These are phyloP conservation scores for Hypoxylon rickii DNA, from an alignment of 495 filamentous ascomycete species.

Conservation along the genomic window DNA sequence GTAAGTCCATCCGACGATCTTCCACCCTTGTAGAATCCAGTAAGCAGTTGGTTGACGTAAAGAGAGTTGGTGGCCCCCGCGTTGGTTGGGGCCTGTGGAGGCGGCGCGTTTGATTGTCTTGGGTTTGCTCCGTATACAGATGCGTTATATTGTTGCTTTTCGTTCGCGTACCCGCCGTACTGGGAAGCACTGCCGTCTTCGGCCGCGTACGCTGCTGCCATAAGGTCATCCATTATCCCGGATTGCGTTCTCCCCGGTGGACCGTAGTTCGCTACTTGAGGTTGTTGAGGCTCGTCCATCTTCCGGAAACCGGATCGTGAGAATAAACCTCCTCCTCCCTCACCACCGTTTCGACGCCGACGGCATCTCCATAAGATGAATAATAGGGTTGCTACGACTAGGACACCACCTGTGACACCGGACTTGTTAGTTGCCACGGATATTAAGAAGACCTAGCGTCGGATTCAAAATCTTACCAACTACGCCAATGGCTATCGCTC, in stretches of 20 bases:
- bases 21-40: slow-evolving; percentile 26
- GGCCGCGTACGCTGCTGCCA: slow-evolving; percentile 40
- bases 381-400: slow-evolving; percentile 17
- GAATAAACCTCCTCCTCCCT: neutral
- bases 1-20: slow-evolving; percentile 8
- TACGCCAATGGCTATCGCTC: slow-evolving; percentile 24
- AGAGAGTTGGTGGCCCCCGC: slow-evolving; percentile 10
- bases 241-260: slow-evolving; percentile 23
- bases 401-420: slow-evolving; percentile 3
- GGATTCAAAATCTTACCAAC: slow-evolving; percentile 19
- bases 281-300: slow-evolving; percentile 5
- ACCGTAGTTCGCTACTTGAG: neutral
- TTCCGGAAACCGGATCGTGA: slow-evolving; percentile 11
- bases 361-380: slow-evolving; percentile 21
- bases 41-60: slow-evolving; percentile 25
- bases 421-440: slow-evolving; percentile 2
- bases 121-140: neutral
- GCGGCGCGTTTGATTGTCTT: neutral
- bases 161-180: slow-evolving; percentile 12
- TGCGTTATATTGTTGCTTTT: slow-evolving; percentile 10
- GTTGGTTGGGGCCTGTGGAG: neutral
- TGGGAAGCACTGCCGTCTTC: slow-evolving; percentile 35
- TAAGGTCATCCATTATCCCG: slow-evolving; percentile 40
- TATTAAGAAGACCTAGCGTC: neutral
- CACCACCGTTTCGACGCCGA: slow-evolving; percentile 2